Conservation (phyloP, 2,329 filamentous ascomycete species). For the Acarospora socialis region DNA sequence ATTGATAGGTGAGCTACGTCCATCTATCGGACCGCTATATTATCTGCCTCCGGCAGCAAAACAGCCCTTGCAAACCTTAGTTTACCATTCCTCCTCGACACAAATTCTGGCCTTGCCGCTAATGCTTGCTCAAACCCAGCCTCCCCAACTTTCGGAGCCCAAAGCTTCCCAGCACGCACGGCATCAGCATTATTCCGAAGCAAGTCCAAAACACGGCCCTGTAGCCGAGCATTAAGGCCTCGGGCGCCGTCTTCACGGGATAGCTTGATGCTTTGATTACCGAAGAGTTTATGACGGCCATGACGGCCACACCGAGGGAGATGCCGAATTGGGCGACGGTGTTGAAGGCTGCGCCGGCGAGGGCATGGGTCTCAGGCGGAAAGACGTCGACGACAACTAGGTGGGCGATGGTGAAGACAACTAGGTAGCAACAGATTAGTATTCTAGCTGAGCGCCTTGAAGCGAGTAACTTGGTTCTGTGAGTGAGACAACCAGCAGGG, state of each 20-base stretch:
- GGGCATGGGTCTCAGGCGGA: conserved; percentile 40
- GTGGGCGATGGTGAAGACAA: conserved; percentile 42
- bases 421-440: conserved; percentile 10
- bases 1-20: too few relatives aligned
- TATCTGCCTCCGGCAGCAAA: too few relatives aligned
- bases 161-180: conserved; percentile 25
- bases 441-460: too few relatives aligned
- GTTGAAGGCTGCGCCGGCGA: conserved; percentile 49
- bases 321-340: conserved; percentile 43
- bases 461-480: conserved; percentile 4
- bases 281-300: conserved; percentile 34
- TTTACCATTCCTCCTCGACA: too few relatives aligned
- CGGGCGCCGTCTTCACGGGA: conserved; percentile 12
- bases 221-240: conserved; percentile 37
- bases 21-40: too few relatives aligned
- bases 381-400: conserved; percentile 42
- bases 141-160: conserved; percentile 34
- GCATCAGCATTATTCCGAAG: conserved; percentile 32
- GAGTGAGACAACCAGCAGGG: conserved; percentile 10
- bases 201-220: conserved; percentile 40
- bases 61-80: too few relatives aligned
- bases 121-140: conserved; percentile 36
- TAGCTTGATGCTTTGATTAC: conserved; percentile 28
- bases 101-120: too few relatives aligned
- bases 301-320: conserved; percentile 37